Percentiles rank a stretch among this genome's conserved stretches.
phyloP scores from a whole-genome alignment of 352 stramenopile genomes.

The Globisporangium orthogonon region DNA sequence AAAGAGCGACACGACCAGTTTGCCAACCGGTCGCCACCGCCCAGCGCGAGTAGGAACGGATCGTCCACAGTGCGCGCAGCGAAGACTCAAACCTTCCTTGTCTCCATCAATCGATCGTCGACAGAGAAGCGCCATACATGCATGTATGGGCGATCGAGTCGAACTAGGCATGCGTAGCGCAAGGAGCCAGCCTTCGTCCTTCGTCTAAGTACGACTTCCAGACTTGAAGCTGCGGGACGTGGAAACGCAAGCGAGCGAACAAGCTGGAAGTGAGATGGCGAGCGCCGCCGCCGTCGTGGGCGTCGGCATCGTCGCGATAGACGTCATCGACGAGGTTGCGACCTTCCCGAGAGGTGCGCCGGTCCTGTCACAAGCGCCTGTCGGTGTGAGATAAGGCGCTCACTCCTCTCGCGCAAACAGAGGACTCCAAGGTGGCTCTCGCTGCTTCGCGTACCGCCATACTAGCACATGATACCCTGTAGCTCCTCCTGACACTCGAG shows the following conservation, averaged over 20 bases:
- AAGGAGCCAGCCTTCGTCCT: background rate
- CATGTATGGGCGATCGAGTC: too few species aligned
- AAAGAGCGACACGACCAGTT: too few species aligned
- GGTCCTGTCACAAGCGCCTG: background rate
- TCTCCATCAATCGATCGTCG: background rate
- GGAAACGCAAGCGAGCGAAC: background rate
- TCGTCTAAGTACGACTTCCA: slow-evolving; percentile 1
- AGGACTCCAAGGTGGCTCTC: slow-evolving; percentile 44
- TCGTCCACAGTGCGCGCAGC: too few species aligned
- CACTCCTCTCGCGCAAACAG: slow-evolving; percentile 13
- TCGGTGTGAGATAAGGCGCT: background rate
- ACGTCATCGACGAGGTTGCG: slow-evolving; percentile 61
- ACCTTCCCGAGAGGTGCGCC: slow-evolving; percentile 43
- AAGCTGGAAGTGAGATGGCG: background rate
- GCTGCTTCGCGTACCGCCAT: background rate
- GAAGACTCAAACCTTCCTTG: too few species aligned
- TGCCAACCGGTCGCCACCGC: too few species aligned
- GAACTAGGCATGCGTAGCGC: too few species aligned
- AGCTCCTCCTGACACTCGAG: background rate
- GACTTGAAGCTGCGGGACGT: slow-evolving; percentile 5
- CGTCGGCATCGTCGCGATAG: slow-evolving; percentile 67
- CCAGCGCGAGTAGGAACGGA: too few species aligned
- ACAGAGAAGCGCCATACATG: background rate
- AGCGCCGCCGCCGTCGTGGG: slow-evolving; percentile 22
- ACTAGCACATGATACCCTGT: background rate